Evolutionary conservation across 2,329 filamentous ascomycete species (phyloP), one percentile per base, ranked within the genome.

Genomic region (Sarocladium brachiariae): DNA sequence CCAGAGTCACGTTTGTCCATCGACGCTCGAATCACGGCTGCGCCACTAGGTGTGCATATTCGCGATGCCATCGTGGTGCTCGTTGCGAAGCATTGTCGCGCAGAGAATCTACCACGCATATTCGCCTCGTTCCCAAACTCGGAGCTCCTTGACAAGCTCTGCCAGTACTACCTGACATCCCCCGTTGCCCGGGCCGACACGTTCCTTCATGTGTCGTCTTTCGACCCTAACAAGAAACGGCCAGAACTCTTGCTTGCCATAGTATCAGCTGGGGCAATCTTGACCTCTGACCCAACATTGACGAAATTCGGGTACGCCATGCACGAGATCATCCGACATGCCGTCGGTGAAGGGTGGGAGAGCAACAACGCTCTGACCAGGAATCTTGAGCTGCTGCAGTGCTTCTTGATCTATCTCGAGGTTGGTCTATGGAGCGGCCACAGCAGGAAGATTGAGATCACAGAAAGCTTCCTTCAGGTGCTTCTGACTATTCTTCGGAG

Each of bases 291-390:
- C 2, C 63, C 66, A 11, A 63, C 67, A 0, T 56, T 72, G 3
- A 57, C 65, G 9, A 70, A 68, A 5, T 57, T 72, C 18, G 70
- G 70, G 0, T 70, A 65, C 54, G 69, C 70, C 1, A 55, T 72
- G 23, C 61, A 70, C 21, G 70, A 72, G 50, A 24, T 43, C 21
- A 25, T 43, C 13, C 4, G 39, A 25, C 21, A 9, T 9, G 39
- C 39, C 21, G 39, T 65, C 65, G 23, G 57, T 68, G 9, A 59
- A 45, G 24, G 63, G 57, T 67, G 65, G 54, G 68, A 70, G 33
- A 51, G 55, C 1, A 60, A 69, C 27, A 70, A 70, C 30, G 56
- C 57, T 2, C 50, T 55, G 1, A 62, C 61, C 0, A 55, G 66
- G 19, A 58, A 67, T 8, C 56, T 69, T 1, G 57, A 65, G 6